phyloP scores from a whole-genome alignment of 192 early-diverging fungal species.

The Backusella liffmaniae region DNA sequence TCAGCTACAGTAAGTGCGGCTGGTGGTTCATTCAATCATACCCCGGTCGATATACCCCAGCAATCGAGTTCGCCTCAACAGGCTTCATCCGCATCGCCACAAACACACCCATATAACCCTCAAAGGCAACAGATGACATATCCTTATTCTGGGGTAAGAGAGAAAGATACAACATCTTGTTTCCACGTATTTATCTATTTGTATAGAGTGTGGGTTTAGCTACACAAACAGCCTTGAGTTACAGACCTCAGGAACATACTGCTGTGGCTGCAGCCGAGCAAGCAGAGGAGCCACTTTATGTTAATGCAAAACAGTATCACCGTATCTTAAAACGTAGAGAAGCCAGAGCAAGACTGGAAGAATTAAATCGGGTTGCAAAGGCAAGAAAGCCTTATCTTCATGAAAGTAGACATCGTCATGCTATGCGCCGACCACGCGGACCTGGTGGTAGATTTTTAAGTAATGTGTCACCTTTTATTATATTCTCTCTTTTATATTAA shows the following conservation, averaged over 20 bases:
- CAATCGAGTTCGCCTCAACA: not conserved
- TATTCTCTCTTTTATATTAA: not conserved
- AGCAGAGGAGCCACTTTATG: conserved; percentile 81
- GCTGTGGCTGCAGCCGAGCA: not conserved
- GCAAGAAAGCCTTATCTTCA: conserved; percentile 93
- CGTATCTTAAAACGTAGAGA: conserved; percentile 93
- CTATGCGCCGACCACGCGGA: conserved; percentile 94
- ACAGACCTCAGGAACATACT: not conserved
- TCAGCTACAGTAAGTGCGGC: not conserved
- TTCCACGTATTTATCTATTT: not conserved
- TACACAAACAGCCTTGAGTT: not conserved
- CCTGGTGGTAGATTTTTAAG: conserved; percentile 95
- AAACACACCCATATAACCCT: not conserved
- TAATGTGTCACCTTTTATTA: conserved; percentile 5
- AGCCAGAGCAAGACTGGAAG: conserved; percentile 82
- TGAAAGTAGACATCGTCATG: conserved; percentile 95
- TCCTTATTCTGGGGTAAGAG: not conserved
- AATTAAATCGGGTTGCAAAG: conserved; percentile 67
- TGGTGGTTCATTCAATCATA: not conserved
- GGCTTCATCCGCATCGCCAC: not conserved
- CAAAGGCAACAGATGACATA: not conserved
- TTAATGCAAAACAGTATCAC: conserved; percentile 98
- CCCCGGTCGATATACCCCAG: not conserved
- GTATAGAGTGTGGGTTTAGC: not conserved
- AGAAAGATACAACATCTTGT: too few relatives aligned